Base-by-base conservation (phyloP, 441 rosid species). In the Mallotus japonicus region DNA sequence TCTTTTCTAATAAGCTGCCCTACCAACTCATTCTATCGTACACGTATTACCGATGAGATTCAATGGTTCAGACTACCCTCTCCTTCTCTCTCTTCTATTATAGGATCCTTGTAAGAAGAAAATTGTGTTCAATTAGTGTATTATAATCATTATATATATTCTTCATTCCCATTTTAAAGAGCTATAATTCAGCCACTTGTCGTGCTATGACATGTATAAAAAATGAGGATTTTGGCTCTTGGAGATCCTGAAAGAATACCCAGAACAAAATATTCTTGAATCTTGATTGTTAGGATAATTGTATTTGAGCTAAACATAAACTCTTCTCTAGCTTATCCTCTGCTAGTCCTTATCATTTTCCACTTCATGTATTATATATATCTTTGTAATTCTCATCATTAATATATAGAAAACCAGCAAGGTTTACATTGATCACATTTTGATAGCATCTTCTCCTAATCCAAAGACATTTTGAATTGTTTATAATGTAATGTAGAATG, bases 221-320 rank as follows among this genome's bases (percentile, higher is more conserved):
- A 66, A 67, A 67, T 73, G 50, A 71, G 8, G 50, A 28, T 60
- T 65, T 73, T 85, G 88, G 82, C 88, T 80, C 69, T 83, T 86
- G 85, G 85, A 65, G 65, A 77, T 62, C 78, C 61, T 83, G 75
- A 83, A 85, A 65, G 80, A 82, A 82, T 83, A 80, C 81, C 24
- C 15, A 42, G 19, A 63, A 28, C 28, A 66, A 5, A 19, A 71
- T 71, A 73, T 83, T 76, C n/a, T 74, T 69, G 73, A 76, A 73
- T 66, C 73, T 56, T 69, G 28, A n/a, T n/a, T n/a, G n/a, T n/a
- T n/a, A n/a, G n/a, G n/a, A n/a, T n/a, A n/a, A n/a, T n/a, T n/a
- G n/a, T n/a, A n/a, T n/a, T n/a, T n/a, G n/a, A n/a, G n/a, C n/a
- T n/a, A n/a, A n/a, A n/a, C n/a, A n/a, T n/a, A n/a, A n/a, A n/a